Evolutionary conservation across 495 filamentous ascomycete genomes (phyloP).

Genomic region (Penicillium nucicola): DNA sequence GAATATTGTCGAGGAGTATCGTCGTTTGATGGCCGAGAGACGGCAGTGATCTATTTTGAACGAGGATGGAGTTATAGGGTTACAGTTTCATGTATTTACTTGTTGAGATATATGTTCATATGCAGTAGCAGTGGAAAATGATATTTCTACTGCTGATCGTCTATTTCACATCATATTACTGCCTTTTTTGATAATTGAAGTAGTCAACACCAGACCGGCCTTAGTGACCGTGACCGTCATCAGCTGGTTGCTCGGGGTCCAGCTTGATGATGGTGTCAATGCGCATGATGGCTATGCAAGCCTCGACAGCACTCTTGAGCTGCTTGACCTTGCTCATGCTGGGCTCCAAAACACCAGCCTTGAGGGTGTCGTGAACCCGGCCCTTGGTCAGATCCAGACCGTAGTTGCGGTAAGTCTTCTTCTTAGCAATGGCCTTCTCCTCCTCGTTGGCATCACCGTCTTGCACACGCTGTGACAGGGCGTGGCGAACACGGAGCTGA

Average conservation of each 20-base stretch:
- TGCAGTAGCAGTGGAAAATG: constrained; percentile 17
- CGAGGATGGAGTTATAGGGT: not conserved
- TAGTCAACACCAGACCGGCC: constrained; percentile 11
- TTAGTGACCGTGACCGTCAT: constrained; percentile 58
- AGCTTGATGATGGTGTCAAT: constrained; percentile 99
- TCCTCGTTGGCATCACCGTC: constrained; percentile 79
- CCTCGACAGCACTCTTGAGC: constrained; percentile 97
- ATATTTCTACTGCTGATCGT: constrained; percentile 18
- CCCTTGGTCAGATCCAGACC: constrained; percentile 88
- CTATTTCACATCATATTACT: constrained; percentile 31
- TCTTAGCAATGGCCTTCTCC: constrained; percentile 82
- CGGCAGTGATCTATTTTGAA: constrained; percentile 27
- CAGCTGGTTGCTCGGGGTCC: constrained; percentile 80
- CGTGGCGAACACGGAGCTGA: constrained; percentile 91
- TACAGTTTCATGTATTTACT: constrained; percentile 5
- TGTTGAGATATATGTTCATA: constrained; percentile 14
- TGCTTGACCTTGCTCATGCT: constrained; percentile 98
- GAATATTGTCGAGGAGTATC: constrained; percentile 77
- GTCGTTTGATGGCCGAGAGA: constrained; percentile 72
- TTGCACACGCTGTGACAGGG: constrained; percentile 84
- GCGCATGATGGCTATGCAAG: constrained; percentile 98
- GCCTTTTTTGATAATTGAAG: constrained; percentile 17
- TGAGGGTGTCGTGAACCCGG: constrained; percentile 88
- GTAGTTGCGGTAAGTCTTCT: constrained; percentile 98
- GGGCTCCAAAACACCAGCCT: constrained; percentile 92